Base-by-base conservation (phyloP, 306 rosid species). In the Dicorynia guianensis region DNA sequence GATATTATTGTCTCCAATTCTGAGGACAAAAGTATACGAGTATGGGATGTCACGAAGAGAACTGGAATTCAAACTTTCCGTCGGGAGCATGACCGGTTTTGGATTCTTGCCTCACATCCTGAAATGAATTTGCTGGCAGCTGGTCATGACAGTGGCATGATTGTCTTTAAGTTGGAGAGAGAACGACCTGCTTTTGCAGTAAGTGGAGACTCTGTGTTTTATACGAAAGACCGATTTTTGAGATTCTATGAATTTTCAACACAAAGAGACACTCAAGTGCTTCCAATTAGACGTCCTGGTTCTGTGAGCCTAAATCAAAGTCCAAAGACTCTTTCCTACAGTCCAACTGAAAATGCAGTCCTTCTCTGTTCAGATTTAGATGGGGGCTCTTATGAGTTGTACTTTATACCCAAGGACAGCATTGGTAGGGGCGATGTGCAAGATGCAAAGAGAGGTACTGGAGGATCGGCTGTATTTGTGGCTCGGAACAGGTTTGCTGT, bases 91-190 rank as follows among this genome's bases (percentile, higher is more conserved):
- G 98, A 94, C 76, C 90, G 98, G 48, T 94, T 94, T 76, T 94
- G 98, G 98, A 94, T 94, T 85, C 98, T 94, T 74, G 82, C 97
- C 25, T 83, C 97, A 64, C 98, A 94, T 76, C 98, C 98, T 57
- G 97, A 94, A 85, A 91, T 94, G 97, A 93, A 93, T 85, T 83
- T 93, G 69, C 81, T 93, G 87, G 98, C 98, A 20, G 98, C 98
- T 33, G 98, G 97, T 68, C 98, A 94, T 83, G 98, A 94, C 77
- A 94, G 96, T 74, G 98, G 98, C 64, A 87, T 94, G 98, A 88
- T 94, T 47, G 98, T 94, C 55, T 94, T 94, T 69, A 94, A 94
- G 85, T 72, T 94, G 76, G 98, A 90, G 87, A 89, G 98, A 79
- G 98, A 94, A 65, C 92, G 98, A 5, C 98, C 97, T 0, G 97